Evolutionary conservation across 2,329 filamentous ascomycete species (phyloP), one percentile per base, ranked within the genome.

Genomic region (Epichloe aotearoae): DNA sequence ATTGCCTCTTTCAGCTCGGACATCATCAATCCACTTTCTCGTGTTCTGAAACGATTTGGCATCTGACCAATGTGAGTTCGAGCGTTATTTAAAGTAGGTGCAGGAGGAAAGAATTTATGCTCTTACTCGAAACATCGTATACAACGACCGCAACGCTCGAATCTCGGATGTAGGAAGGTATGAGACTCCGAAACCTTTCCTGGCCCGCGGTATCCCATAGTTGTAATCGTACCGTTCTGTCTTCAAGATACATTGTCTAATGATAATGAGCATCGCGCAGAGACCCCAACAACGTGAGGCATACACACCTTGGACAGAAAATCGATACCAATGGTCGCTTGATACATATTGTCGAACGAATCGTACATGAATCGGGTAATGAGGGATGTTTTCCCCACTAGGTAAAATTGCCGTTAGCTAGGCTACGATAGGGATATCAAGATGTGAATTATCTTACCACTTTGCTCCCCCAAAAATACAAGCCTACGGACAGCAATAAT

Each of bases 361-460:
- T 98, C 93, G 77, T 98, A 98, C 93, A 98, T 98, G 77, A 98
- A 98, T 57, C 93, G 84, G 58, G 93, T 98, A 68, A 98, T 98
- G 62, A 98, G 74, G 55, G 93, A 98, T 34, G 93, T 98, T 75
- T 98, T 98, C 66, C 93, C 93, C 62, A 98, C 93, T 97, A 67
- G 57, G 53, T 49, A 49, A 47, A 47, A 46, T 54, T 37, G 46
- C 43, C 45, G 47, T 66, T 57, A 65, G 65, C 58, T 34, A 7
- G 33, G 5, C 23, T 8, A 43, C n/a, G 4, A 41, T 45, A 1
- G 17, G 14, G 20, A 19, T 19, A 7, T 30, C n/a, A 33, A 38
- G 7, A n/a, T 14, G 11, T 52, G 53, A 41, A 48, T 54, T 49
- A 49, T 57, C 82, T 69, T 88, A 96, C 91, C 93, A 70, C 91